Evolutionary conservation across 2,329 filamentous ascomycete genomes (phyloP), one percentile per base, ranked within the genome.

Genomic region (Monosporascus sp.): DNA sequence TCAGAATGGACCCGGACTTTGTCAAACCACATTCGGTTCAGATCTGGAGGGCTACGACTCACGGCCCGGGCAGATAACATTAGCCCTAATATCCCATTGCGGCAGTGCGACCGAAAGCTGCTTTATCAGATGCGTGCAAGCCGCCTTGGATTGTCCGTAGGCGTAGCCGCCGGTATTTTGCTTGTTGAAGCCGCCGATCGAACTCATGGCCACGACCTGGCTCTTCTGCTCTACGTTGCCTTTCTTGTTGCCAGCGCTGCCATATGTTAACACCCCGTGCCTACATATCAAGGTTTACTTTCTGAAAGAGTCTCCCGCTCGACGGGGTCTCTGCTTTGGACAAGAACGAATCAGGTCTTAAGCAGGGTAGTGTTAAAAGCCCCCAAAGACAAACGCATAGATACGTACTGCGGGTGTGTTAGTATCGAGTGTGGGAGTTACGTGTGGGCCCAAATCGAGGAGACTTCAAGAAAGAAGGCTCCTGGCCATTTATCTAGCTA

Each of bases 111-210:
- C 78, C 9, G 82, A 82, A 66, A 92, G 77, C 65, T 88, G 80
- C 70, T 90, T 90, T 9, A 85, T 83, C 39, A 91, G 70, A 57
- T 90, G 85, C 7, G 86, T 86, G 0, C 85, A 84, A 0, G 84
- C 89, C 1, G 86, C 88, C 72, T 94, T 94, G 55, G 83, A 86
- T 18, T 88, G 81, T 17, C 88, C 89, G 67, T 94, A 94, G 0
- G 85, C 83, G 69, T 86, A 92, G 36, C 90, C 89, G 22, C 87
- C 87, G 25, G 90, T 86, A 0, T 85, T 77, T 48, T 80, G 76
- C 62, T 88, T 85, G 71, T 92, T 88, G 55, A 91, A 86, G 0
- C 82, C 86, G 0, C 79, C 87, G 67, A 95, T 91, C 20, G 82
- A 87, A 56, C 85, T 86, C 44, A 89, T 89, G 38, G 89, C 86